Evolutionary conservation across 2,329 filamentous ascomycete genomes (phyloP).

Genomic region (Dissoconium aciculare): DNA sequence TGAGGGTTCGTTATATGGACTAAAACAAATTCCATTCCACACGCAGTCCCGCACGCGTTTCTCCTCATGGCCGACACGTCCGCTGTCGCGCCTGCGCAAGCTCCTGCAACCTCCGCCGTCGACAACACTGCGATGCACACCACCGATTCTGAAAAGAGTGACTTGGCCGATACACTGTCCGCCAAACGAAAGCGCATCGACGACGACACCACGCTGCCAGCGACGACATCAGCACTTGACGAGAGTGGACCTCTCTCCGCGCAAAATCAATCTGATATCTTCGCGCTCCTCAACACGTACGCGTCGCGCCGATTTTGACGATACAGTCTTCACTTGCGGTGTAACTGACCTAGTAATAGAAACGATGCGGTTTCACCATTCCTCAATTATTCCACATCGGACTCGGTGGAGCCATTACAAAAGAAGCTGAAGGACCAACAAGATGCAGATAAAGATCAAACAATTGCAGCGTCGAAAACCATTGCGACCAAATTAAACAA

Average conservation of each 20-base stretch:
- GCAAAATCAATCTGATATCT: conserved; percentile 26
- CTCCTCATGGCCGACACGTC: no score
- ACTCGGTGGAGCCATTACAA: conserved; percentile 24
- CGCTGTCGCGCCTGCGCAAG: no score
- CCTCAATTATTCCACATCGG: conserved; percentile 26
- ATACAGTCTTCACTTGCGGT: no score
- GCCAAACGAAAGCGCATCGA: conserved; percentile 3
- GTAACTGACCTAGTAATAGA: no score
- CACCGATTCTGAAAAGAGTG: conserved; percentile 1
- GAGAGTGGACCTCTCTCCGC: neutral
- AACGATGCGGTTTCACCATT: conserved; percentile 33
- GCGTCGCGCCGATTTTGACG: no score
- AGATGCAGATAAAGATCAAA: conserved; percentile 15
- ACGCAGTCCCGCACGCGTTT: no score
- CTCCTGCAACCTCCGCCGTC: no score
- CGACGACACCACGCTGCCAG: conserved; percentile 1
- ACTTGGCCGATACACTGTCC: neutral
- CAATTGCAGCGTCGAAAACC: conserved; percentile 7
- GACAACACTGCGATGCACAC: no score
- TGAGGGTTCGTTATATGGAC: no score
- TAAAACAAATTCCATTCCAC: no score
- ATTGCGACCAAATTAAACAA: conserved; percentile 27
- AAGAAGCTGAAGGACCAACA: conserved; percentile 34
- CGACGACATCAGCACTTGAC: neutral
- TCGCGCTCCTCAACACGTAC: conserved; percentile 30